Percentiles rank a stretch among this genome's conserved stretches.
Conservation (phyloP, 371 early-diverging fungal species). For the Phascolomyces articulosus region DNA sequence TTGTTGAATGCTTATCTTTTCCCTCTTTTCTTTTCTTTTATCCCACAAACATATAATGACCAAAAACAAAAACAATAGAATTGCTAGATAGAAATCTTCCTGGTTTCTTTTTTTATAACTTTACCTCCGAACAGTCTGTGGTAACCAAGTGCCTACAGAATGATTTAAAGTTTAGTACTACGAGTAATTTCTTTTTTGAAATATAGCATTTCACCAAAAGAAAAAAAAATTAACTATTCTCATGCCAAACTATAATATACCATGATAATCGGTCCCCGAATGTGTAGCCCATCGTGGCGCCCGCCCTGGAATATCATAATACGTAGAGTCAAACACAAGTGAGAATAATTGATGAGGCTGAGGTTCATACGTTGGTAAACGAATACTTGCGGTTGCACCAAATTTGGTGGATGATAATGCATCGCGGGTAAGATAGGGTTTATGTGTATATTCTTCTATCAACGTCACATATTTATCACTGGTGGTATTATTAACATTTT, state of each 20-base stretch:
- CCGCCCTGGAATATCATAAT: conserved; percentile 88
- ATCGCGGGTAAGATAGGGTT: conserved; percentile 78
- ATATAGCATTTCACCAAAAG: too few species aligned
- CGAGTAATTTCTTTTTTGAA: not conserved
- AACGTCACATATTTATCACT: conserved; percentile 54
- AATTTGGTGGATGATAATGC: conserved; percentile 56
- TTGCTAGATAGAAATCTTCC: not conserved
- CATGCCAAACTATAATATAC: too few species aligned
- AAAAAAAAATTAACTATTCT: too few species aligned
- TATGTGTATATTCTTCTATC: conserved; percentile 82
- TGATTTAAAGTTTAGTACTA: not conserved
- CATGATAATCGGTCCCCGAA: conserved; percentile 91
- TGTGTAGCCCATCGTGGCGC: conserved; percentile 94
- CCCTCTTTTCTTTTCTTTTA: too few species aligned
- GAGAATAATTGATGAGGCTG: conserved; percentile 82
- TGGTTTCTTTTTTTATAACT: too few species aligned
- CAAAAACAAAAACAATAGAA: not conserved
- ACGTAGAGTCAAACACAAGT: conserved; percentile 76
- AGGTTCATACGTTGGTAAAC: conserved; percentile 74
- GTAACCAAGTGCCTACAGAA: conserved; percentile 83
- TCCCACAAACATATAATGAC: too few species aligned
- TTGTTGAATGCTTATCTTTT: too few species aligned
- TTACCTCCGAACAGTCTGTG: conserved; percentile 86
- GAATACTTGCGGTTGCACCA: conserved; percentile 29
- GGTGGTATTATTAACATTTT: too few species aligned